Evolutionary conservation across 1,284 basidiomycete species (phyloP), one percentile per base, ranked within the genome.

Genomic region (Irpex sp.): DNA sequence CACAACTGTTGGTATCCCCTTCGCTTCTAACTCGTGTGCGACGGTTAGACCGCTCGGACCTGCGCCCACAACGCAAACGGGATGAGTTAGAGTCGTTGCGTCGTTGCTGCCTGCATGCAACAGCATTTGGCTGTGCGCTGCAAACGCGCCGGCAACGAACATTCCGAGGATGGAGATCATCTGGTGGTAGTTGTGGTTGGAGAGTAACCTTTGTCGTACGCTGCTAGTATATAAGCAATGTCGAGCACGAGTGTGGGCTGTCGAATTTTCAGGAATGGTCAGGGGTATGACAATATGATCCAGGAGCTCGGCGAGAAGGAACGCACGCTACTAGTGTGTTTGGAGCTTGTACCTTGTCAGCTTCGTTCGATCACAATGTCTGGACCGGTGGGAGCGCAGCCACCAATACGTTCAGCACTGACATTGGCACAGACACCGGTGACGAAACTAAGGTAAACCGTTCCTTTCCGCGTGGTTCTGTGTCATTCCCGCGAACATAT

Each of bases 21-120:
- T 24, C 42, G 42, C 22, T 32, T 67, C 43, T n/a, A 67, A 43
- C 44, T 44, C 66, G 49, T 67, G 66, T 45, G 66, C 66, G 43
- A 45, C 45, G 27, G 42, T 67, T 22, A 67, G 24, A 10, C 66
- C 66, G 18, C 38, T 24, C 18, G 66, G 66, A 10, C 66, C 66
- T 22, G 66, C 66, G 44, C 66, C 66, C 15, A 67, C 45, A 43
- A 67, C 24, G 66, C 66, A 67, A 43, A 67, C 66, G 24, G 66
- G 66, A 27, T 65, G 13, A 20, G 13, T 20, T 18, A 49, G 10
- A 11, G 18, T 13, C 45, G 45, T 27, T 27, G 27, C 27, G 27
- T 27, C 45, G 45, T 18, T 49, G 45, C 10, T 49, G 2, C 18
- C 45, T 49, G 45, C 45, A 49, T 18, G 11, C 45, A 49, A 49